Percentiles rank a stretch among this genome's conserved stretches.
phyloP scores from a whole-genome alignment of 345 rosid species.

The Arabidopsis suecica region DNA sequence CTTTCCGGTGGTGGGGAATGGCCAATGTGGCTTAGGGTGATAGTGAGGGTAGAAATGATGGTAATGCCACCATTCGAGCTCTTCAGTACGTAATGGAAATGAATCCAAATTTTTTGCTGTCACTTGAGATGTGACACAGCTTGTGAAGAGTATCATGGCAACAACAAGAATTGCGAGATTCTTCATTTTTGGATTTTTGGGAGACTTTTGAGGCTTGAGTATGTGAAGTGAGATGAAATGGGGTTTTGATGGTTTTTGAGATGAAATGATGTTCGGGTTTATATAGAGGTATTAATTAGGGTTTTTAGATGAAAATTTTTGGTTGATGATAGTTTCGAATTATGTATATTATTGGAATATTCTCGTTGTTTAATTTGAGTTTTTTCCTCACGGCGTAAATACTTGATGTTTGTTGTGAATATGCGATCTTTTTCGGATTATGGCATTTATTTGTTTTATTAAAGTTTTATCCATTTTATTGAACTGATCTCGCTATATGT shows the following conservation, averaged over 20 bases:
- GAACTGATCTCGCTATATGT: neutral
- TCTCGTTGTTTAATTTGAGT: neutral
- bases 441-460: neutral
- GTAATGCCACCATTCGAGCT: conserved; percentile 40
- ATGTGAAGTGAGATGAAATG: conserved; percentile 10
- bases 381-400: neutral
- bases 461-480: neutral
- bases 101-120: conserved; percentile 15
- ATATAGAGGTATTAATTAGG: conserved; percentile 29
- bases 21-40: conserved; percentile 39
- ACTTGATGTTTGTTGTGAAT: conserved; percentile 19
- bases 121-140: conserved; percentile 22
- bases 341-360: conserved; percentile 28
- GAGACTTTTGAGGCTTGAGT: neutral
- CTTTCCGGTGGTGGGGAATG: conserved; percentile 30
- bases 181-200: conserved; percentile 34
- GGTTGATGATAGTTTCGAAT: neutral
- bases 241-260: conserved; percentile 17
- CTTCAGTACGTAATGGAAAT: neutral
- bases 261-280: conserved; percentile 20
- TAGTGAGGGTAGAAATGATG: conserved; percentile 9
- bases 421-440: neutral
- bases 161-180: conserved; percentile 20
- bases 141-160: conserved; percentile 27
- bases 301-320: neutral